phyloP scores from a whole-genome alignment of 2,329 filamentous ascomycete species.

The Exophiala spinifera region DNA sequence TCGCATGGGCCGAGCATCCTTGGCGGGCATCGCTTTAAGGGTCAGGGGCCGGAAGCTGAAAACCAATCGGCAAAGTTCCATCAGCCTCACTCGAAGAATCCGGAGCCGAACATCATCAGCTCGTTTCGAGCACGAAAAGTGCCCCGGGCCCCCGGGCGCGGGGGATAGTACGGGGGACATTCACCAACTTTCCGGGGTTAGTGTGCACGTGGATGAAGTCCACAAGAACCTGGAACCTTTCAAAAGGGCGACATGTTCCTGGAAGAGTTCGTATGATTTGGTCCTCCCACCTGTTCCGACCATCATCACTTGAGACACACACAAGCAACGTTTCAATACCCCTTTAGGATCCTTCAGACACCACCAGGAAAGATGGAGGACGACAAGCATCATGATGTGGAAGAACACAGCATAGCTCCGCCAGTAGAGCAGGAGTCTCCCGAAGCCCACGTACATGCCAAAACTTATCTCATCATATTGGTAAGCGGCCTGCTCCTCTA shows the following conservation, averaged over 20 bases:
- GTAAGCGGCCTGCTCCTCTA: conserved; percentile 2
- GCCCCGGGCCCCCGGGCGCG: neutral
- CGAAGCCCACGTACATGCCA: conserved; percentile 1
- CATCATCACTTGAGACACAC: conserved; percentile 1
- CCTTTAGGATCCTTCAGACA: neutral
- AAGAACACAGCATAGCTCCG: conserved; percentile 4
- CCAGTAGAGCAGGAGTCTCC: conserved; percentile 1
- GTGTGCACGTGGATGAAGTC: neutral
- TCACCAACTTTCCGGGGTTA: neutral
- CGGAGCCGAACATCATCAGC: neutral
- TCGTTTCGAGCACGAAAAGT: neutral
- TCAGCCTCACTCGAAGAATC: neutral
- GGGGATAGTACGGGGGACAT: too few relatives aligned
- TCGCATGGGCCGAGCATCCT: conserved; percentile 1
- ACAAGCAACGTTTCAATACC: neutral
- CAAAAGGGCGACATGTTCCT: neutral
- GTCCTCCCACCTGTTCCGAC: conserved; percentile 1
- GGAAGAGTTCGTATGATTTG: conserved; percentile 1
- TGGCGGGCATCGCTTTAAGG: neutral
- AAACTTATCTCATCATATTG: conserved; percentile 1
- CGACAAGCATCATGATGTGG: conserved; percentile 1
- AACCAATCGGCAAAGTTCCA: conserved; percentile 2
- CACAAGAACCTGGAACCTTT: conserved; percentile 1
- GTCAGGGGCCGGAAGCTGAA: conserved; percentile 2
- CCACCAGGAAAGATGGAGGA: conserved; percentile 1